Conservation (phyloP, 495 filamentous ascomycete species). For the Staphylotrichum longicolle region DNA sequence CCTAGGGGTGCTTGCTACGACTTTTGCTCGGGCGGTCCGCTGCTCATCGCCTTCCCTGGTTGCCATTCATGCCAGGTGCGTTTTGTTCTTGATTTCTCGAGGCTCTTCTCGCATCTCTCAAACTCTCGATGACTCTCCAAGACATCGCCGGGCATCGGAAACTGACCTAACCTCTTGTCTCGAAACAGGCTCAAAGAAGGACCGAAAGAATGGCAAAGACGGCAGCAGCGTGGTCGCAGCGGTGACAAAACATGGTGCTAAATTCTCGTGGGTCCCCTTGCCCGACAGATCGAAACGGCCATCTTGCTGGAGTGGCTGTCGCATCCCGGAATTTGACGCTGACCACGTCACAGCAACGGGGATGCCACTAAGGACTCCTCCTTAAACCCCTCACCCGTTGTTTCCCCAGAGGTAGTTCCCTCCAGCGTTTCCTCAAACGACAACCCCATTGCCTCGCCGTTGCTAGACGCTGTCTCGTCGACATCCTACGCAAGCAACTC, state of each 20-base stretch:
- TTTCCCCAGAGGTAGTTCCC: slow-evolving; percentile 45
- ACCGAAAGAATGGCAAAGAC: slow-evolving; percentile 54
- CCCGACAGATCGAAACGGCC: slow-evolving; percentile 11
- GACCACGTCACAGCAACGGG: slow-evolving; percentile 33
- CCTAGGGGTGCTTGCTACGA: slow-evolving; percentile 13
- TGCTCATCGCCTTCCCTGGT: slow-evolving; percentile 31
- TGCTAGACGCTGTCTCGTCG: slow-evolving; percentile 46
- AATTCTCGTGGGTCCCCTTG: slow-evolving; percentile 45
- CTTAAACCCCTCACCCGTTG: slow-evolving; percentile 42
- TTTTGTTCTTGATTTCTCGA: slow-evolving; percentile 13
- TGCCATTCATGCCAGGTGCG: slow-evolving; percentile 50
- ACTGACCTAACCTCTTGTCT: slow-evolving; percentile 19
- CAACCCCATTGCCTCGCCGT: slow-evolving; percentile 40
- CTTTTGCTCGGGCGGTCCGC: slow-evolving; percentile 38
- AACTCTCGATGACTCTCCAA: too few relatives aligned
- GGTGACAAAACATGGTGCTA: slow-evolving; percentile 52
- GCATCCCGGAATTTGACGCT: slow-evolving; percentile 19
- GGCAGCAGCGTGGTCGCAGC: slow-evolving; percentile 50
- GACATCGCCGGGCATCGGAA: background rate
- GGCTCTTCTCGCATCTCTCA: background rate
- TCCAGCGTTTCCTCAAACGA: slow-evolving; percentile 38
- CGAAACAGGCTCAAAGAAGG: slow-evolving; percentile 46
- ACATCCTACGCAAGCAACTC: slow-evolving; percentile 48
- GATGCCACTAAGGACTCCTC: slow-evolving; percentile 37
- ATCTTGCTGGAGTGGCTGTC: background rate